phyloP scores from a whole-genome alignment of 352 stramenopile genomes.

The Phytophthora sojae region DNA sequence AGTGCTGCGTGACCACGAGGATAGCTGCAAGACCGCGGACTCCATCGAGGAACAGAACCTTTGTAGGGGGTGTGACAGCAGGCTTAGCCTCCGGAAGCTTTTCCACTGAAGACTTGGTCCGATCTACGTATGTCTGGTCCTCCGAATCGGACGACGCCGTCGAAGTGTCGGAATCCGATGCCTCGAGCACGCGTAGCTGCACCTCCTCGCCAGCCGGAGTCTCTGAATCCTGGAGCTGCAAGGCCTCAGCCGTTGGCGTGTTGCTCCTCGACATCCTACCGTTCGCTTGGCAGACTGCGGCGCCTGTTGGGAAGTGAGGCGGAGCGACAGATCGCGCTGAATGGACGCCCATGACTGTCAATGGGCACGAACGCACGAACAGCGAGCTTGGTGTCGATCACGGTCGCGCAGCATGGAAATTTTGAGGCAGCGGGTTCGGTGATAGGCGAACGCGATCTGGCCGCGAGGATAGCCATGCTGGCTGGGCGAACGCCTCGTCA shows the following conservation, averaged over 20 bases:
- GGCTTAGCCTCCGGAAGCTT: slow-evolving; percentile 1
- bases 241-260: slow-evolving; percentile 16
- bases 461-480: not conserved
- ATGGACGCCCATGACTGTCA: not conserved
- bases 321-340: not conserved
- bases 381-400: slow-evolving; percentile 6
- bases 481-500: slow-evolving; percentile 25
- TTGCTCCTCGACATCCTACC: slow-evolving; percentile 24
- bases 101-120: slow-evolving; percentile 14
- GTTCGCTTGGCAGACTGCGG: not conserved
- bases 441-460: not conserved
- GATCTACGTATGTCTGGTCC: slow-evolving; percentile 23
- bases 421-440: not conserved
- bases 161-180: slow-evolving; percentile 17
- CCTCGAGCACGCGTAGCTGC: slow-evolving; percentile 17
- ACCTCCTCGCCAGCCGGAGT: slow-evolving; percentile 19
- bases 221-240: slow-evolving; percentile 16
- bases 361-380: slow-evolving; percentile 3
- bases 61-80: slow-evolving; percentile 14
- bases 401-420: slow-evolving; percentile 10
- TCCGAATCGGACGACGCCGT: slow-evolving; percentile 23
- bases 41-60: slow-evolving; percentile 46
- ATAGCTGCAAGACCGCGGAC: slow-evolving; percentile 52
- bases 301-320: slow-evolving; percentile 13
- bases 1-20: slow-evolving; percentile 40